Evolutionary conservation across 108 stramenopile genomes (phyloP), one percentile per base, ranked within the genome.

Genomic region (Skeletonema marinoi): DNA sequence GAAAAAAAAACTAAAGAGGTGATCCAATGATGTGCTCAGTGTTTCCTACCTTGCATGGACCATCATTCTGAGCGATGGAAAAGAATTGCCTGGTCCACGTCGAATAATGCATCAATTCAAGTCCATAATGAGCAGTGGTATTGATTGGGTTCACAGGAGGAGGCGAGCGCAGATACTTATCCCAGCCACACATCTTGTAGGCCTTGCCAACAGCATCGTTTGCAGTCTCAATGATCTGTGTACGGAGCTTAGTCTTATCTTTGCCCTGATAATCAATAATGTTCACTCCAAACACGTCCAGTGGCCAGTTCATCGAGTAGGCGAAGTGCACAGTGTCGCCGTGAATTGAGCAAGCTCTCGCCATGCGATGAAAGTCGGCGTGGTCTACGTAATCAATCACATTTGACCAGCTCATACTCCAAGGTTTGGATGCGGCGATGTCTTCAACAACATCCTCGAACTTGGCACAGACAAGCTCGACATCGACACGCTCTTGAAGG

Each of bases 241-340:
- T 21, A 21, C 69, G 51, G 14, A 36, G 35, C 9, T 70, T 32
- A 13, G 30, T 7, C 64, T 32, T 41, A 10, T 65, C 60, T 35
- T 32, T 21, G 39, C 48, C 67, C 21, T 42, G 11, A 65, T 60
- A 78, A 71, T 78, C 77, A 35, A 78, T 46, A n/a, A 73, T 11
- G 61, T 36, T 64, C 11, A 61, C 39, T 6, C 77, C 77, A 11
- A 13, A 44, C 7, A 78, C 77, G 35, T 36, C 62, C n/a, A 32
- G 29, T 17, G 64, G 8, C 80, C 80, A 81, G 39, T 81, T 81
- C 80, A 81, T 81, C 7, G 80, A 81, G 30, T 81, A 81, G 16
- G 58, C 74, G 36, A 70, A 81, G 64, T 81, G 74, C 16, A 81
- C 25, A 21, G 68, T 70, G 17, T 70, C 19, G 14, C 75, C 68